Evolutionary conservation across 345 rosid genomes (phyloP).

Genomic region (Raphanus sativus): DNA sequence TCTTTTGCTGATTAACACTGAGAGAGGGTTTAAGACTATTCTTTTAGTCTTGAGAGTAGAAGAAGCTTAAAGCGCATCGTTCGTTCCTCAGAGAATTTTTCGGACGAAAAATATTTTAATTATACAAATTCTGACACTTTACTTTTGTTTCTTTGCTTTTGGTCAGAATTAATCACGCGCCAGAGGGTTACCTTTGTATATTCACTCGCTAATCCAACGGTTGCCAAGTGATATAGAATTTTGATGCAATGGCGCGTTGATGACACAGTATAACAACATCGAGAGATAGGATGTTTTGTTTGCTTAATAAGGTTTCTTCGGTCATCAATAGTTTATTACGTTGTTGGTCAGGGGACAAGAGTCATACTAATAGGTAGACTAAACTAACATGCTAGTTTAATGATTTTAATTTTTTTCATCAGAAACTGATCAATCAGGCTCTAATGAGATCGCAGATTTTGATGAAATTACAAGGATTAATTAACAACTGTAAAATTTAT

Average conservation of each 20-base stretch:
- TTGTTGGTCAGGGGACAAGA: conserved; percentile 37
- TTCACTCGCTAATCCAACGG: conserved; percentile 25
- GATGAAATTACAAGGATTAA: neutral
- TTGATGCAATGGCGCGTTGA: conserved; percentile 13
- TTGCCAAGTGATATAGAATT: neutral
- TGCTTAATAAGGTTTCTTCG: neutral
- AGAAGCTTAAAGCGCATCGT: neutral
- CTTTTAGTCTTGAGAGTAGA: conserved; percentile 6
- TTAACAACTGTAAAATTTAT: no score
- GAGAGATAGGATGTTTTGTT: neutral
- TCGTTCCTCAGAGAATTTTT: conserved; percentile 15
- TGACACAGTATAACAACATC: neutral
- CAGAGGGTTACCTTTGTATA: rapidly evolving
- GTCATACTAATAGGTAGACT: conserved; percentile 1
- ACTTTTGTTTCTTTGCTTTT: neutral
- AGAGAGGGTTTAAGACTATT: conserved; percentile 25
- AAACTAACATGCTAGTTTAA: no score
- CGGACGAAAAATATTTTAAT: neutral
- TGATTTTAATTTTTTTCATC: no score
- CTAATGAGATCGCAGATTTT: neutral
- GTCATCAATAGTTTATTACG: conserved; percentile 1
- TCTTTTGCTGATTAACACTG: neutral
- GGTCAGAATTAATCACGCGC: neutral
- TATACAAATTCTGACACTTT: neutral
- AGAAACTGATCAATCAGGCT: neutral